Percentiles rank a stretch among this genome's conserved stretches.
These are phyloP conservation scores for Moesziomyces parantarcticus DNA, from an alignment of 1,284 basidiomycete species.

Conservation along the genomic window DNA sequence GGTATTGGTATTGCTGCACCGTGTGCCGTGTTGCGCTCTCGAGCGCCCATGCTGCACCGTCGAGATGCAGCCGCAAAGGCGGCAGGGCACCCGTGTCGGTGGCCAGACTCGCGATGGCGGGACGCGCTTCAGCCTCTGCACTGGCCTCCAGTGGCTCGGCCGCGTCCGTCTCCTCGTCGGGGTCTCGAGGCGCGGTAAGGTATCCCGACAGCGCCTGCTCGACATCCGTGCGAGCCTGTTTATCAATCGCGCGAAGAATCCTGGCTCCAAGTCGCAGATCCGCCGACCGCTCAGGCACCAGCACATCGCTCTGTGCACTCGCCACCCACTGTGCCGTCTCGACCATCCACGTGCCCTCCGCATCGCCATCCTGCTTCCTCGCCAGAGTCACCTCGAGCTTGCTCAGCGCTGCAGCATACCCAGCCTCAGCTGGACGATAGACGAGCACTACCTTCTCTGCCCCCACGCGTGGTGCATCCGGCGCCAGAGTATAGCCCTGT, in stretches of 20 bases:
- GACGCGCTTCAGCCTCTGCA: slow-evolving; percentile 3
- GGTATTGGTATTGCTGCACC: slow-evolving; percentile 21
- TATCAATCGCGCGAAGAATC: neutral
- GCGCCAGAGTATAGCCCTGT: slow-evolving; percentile 11
- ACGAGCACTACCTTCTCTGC: slow-evolving; percentile 15
- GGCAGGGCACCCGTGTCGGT: slow-evolving; percentile 6
- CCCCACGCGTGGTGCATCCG: neutral
- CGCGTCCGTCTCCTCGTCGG: neutral
- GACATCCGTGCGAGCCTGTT: slow-evolving; percentile 4
- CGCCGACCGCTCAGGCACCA: slow-evolving; percentile 28
- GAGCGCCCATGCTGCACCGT: slow-evolving; percentile 8
- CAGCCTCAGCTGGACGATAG: slow-evolving; percentile 15
- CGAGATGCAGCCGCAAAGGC: slow-evolving; percentile 11
- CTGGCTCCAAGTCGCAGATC: slow-evolving; percentile 33
- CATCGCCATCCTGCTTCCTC: slow-evolving; percentile 6
- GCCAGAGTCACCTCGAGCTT: slow-evolving; percentile 25
- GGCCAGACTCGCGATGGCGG: neutral
- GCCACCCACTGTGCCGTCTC: slow-evolving; percentile 13
- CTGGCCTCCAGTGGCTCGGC: neutral
- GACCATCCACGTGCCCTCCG: slow-evolving; percentile 9
- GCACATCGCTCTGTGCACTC: slow-evolving; percentile 25
- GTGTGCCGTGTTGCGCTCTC: slow-evolving; percentile 21
- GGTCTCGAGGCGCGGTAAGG: slow-evolving; percentile 1
- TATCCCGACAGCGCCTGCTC: slow-evolving; percentile 12
- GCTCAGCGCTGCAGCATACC: slow-evolving; percentile 4